Base-by-base conservation (phyloP, 768 basidiomycete species). In the Hericium rajendrae region DNA sequence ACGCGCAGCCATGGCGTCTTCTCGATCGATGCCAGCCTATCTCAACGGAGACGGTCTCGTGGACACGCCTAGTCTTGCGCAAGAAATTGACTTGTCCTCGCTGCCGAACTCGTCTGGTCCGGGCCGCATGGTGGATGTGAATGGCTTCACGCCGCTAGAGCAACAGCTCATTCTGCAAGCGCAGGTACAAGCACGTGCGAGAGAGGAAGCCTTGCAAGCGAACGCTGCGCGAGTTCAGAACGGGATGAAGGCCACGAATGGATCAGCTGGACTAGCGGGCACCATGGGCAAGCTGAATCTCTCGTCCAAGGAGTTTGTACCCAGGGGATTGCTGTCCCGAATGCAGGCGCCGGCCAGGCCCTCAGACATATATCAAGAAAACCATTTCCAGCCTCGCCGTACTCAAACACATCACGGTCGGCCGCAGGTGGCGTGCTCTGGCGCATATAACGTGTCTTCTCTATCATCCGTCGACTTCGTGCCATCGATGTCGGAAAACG, bases 401-500 rank as follows among this genome's bases (percentile, higher is more conserved):
- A 51, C 59, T n/a, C 48, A 53, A 20, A 32, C 38, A 11, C 55
- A 62, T 9, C 32, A 32, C 32, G 32, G 32, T 32, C 32, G 32
- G 32, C 32, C 32, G 32, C 32, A 20, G 4, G 13, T 12, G 15
- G 20, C 50, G 24, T 26, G 8, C 12, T 20, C 20, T 10, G 41
- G 18, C 54, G 20, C 26, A 20, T 58, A 32, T 53, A 32, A 24
- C 26, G 43, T 16, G n/a, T 49, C n/a, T 20, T 54, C 51, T 8
- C 50, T 24, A 43, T 58, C 57, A 1, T 39, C 48, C 49, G 13
- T 57, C 13, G 53, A 57, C 15, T 50, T 40, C 41, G 11, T 58
- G 9, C 48, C 54, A 4, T 16, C 54, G 43, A 69, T 74, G 51
- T 72, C 71, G 1, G 73, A 74, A 56, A 68, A 72, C 38, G 71